Conservation (phyloP, 257 asterid species). For the Nicotiana benthamiana region DNA sequence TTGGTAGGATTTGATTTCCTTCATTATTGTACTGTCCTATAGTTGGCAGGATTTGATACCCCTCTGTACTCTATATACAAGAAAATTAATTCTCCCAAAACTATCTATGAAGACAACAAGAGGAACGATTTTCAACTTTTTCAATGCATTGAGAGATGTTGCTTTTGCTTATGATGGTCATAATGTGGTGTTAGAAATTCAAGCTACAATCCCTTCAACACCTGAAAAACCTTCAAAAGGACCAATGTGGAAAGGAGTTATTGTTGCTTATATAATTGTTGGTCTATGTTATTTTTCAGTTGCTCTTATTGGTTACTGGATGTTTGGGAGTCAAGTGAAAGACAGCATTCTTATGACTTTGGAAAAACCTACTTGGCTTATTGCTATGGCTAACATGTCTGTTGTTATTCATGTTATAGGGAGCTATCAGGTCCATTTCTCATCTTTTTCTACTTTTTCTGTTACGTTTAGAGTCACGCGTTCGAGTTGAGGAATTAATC, state of each 20-base stretch:
- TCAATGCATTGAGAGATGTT: slow-evolving; percentile 5
- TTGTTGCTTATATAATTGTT: slow-evolving; percentile 12
- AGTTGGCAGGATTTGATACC: too few species aligned
- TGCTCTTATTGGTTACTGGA: slow-evolving; percentile 6
- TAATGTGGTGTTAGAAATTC: slow-evolving; percentile 14
- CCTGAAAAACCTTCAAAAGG: slow-evolving; percentile 7
- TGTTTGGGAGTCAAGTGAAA: not conserved
- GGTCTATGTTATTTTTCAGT: slow-evolving; percentile 6
- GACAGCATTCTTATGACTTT: not conserved
- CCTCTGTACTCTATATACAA: too few species aligned
- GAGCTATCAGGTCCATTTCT: slow-evolving; percentile 4
- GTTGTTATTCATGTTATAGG: slow-evolving; percentile 12
- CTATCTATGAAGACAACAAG: too few species aligned
- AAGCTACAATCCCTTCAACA: slow-evolving; percentile 13
- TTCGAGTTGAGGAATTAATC: too few species aligned
- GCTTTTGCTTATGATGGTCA: slow-evolving; percentile 13
- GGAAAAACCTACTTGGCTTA: slow-evolving; percentile 3
- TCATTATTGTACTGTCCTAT: too few species aligned
- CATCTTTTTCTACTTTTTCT: not conserved
- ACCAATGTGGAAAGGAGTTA: slow-evolving; percentile 14
- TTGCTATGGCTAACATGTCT: slow-evolving; percentile 8
- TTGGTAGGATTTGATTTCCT: too few species aligned
- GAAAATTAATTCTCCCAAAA: too few species aligned
- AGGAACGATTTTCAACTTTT: slow-evolving; percentile 6
- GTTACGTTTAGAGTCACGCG: not conserved